Evolutionary conservation across 768 basidiomycete species (phyloP), one percentile per base, ranked within the genome.

Genomic region (Auricularia cornea): DNA sequence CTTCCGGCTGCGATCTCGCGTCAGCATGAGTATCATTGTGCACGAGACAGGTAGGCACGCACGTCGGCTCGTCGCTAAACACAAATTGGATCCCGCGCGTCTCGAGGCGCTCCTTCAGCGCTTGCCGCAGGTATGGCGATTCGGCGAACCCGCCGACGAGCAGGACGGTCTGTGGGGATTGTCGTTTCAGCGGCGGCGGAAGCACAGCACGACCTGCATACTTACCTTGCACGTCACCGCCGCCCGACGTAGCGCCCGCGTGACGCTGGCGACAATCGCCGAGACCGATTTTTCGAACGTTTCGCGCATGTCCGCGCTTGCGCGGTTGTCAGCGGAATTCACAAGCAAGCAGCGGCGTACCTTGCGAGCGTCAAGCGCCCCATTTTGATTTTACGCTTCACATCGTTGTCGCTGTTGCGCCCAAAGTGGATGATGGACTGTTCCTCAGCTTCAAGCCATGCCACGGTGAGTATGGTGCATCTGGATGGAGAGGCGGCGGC

Each of bases 121-220:
- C 23, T 18, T 12, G 28, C 18, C 40, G 44, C 3, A 62, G 51
- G 40, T 30, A 62, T 3, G 51, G 51, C n/a, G 62, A 62, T 33
- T 62, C 62, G 11, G 48, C 62, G 32, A 62, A 62, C 4, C 62
- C 62, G 16, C 62, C 62, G 14, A 62, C 62, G 10, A 62, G 62
- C 11, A 48, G 44, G 23, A 18, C 11, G 11, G 44, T 23, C 44
- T 48, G 23, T 18, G 8, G 38, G 8, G 35, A 38, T 10, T 10
- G 35, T 5, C n/a, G n/a, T n/a, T n/a, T n/a, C n/a, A n/a, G 16
- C 20, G 1, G 20, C 11, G 1, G 11, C 6, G 44, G 3, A 12
- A 12, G 44, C 12, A 23, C 2, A 1, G 23, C 11, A 5, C 8
- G 20, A 48, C 6, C 5, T 3, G 1, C 6, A 3, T 1, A 48